Conservation (phyloP, 1,284 basidiomycete species). For the Ustilago tritici region DNA sequence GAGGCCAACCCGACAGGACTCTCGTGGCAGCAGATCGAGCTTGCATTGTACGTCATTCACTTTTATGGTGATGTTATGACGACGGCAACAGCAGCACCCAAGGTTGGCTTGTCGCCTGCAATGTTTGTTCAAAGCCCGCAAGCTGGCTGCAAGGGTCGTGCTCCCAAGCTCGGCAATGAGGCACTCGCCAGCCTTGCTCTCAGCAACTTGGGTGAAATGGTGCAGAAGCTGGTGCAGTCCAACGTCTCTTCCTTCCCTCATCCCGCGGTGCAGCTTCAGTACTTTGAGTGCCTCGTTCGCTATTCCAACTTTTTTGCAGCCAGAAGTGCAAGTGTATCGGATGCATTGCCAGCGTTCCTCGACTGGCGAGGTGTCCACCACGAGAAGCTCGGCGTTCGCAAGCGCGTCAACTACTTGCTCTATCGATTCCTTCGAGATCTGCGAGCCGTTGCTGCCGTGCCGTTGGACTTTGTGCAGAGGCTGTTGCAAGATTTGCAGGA, state of each 20-base stretch:
- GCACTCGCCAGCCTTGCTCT: slow-evolving; percentile 75
- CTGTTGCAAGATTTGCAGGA: slow-evolving; percentile 70
- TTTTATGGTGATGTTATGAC: slow-evolving; percentile 82
- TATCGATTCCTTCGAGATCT: slow-evolving; percentile 88
- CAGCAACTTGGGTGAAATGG: slow-evolving; percentile 89
- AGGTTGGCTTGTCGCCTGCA: slow-evolving; percentile 62
- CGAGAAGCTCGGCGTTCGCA: slow-evolving; percentile 78
- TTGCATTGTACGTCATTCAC: slow-evolving; percentile 90
- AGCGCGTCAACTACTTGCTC: slow-evolving; percentile 91
- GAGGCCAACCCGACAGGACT: slow-evolving; percentile 74
- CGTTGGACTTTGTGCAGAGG: slow-evolving; percentile 77
- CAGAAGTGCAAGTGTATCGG: slow-evolving; percentile 80
- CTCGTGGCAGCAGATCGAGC: slow-evolving; percentile 93
- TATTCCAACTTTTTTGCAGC: slow-evolving; percentile 94
- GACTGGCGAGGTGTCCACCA: slow-evolving; percentile 91
- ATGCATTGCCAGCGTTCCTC: slow-evolving; percentile 86
- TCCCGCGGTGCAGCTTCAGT: slow-evolving; percentile 88
- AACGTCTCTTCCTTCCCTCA: slow-evolving; percentile 86
- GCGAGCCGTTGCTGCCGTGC: slow-evolving; percentile 79
- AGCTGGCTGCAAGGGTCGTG: slow-evolving; percentile 54
- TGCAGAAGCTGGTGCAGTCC: slow-evolving; percentile 85
- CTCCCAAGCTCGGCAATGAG: slow-evolving; percentile 53
- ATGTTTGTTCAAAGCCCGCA: slow-evolving; percentile 64
- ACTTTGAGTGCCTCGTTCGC: slow-evolving; percentile 90
- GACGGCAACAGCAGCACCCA: slow-evolving; percentile 59